Evolutionary conservation across 306 rosid genomes (phyloP), one percentile per base, ranked within the genome.

Genomic region (Lathyrus oleraceus): DNA sequence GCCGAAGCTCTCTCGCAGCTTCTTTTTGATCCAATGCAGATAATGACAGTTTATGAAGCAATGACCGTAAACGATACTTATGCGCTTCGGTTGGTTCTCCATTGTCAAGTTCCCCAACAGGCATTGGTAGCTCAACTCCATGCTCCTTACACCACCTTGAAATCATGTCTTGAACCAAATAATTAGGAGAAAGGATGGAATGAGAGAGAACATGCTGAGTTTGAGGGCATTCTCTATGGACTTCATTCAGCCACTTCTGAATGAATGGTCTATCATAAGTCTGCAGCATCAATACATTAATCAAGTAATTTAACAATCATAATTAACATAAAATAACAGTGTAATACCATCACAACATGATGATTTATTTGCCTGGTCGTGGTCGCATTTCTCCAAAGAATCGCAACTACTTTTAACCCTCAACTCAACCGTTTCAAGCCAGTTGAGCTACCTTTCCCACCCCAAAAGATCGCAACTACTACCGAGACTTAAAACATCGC

Each of bases 1-100:
- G 62, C 28, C 91, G 84, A 74, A 89, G 84, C 81, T 89, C 87
- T 63, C 78, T 89, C 1, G 97, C 94, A 14, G 97, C 96, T 54
- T 78, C 82, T 78, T 84, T 91, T 82, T 81, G 83, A 56, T 81
- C 85, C 40, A 78, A 14, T 25, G 75, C 20, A 28, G 96, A 79
- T 53, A 69, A 67, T 1, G 87, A 77, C 80, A 87, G 49, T 77
- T 81, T 82, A 5, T 66, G 52, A 32, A 91, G 94, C 70, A 87
- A 72, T 6, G 72, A 77, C 67, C 61, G 70, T 7, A 89, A 76
- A 68, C 27, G 77, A n/a, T 30, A 58, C n/a, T 58, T 79, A 28
- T 81, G 84, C 0, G 78, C 87, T 19, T 40, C 68, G 3, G 82
- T 64, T 1, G 81, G 76, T 7, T 65, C 71, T 77, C 69, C 39